Evolutionary conservation across 139 green algal species (phyloP).

Genomic region (Trebouxia sp.): DNA sequence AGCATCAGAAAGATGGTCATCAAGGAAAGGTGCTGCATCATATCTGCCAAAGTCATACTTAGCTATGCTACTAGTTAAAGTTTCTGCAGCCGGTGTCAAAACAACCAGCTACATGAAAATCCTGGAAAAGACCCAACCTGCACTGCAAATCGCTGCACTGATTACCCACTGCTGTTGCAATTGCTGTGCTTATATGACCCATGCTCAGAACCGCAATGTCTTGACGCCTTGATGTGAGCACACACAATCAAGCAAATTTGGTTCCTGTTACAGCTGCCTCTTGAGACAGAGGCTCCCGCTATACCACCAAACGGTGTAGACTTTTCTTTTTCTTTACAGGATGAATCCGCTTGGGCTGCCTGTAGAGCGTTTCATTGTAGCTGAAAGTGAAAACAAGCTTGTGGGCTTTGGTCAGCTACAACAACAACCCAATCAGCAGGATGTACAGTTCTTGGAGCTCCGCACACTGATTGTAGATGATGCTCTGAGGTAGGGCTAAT

Average conservation of each 20-base stretch:
- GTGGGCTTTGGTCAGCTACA: not conserved
- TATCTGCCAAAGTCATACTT: no score
- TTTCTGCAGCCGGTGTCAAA: no score
- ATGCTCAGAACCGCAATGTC: not conserved
- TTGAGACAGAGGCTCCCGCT: no score
- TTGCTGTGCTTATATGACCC: not conserved
- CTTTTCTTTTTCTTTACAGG: no score
- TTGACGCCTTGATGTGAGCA: not conserved
- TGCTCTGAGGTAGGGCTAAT: not conserved
- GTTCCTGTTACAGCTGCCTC: no score
- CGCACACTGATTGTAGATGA: conserved; percentile 16
- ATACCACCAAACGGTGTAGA: no score
- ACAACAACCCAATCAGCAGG: not conserved
- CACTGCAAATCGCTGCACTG: no score
- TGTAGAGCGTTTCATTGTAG: not conserved
- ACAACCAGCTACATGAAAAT: no score
- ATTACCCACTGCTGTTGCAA: no score
- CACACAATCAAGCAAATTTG: no score
- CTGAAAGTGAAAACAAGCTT: not conserved
- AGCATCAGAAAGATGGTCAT: conserved; percentile 7
- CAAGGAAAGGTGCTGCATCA: conserved; percentile 23
- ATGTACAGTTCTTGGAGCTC: conserved; percentile 8
- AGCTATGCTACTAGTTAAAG: no score
- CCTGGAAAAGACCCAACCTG: no score
- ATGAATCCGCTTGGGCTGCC: conserved; percentile 14